Percentiles rank a stretch among this genome's conserved stretches.
Evolutionary conservation across 192 early-diverging fungal species (phyloP).

Genomic region (Geranomyces michiganensis): DNA sequence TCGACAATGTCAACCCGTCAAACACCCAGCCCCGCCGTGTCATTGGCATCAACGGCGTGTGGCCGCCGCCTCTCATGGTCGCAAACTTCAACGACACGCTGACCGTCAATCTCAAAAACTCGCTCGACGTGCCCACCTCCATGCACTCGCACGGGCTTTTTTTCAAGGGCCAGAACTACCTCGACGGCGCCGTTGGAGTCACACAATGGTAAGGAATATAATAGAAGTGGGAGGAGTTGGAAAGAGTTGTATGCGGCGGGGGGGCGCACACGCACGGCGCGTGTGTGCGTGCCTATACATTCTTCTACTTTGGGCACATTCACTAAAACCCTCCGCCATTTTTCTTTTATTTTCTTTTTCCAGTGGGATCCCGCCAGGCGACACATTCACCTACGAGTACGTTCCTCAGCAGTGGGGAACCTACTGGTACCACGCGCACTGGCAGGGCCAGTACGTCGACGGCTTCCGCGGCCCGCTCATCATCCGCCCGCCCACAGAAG

Average conservation of each 20-base stretch:
- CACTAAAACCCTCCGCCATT: neutral
- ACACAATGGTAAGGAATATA: slow-evolving; percentile 15
- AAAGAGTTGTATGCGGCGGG: too few relatives aligned
- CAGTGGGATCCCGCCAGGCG: slow-evolving; percentile 41
- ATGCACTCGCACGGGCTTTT: slow-evolving; percentile 73
- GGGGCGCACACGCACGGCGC: too few relatives aligned
- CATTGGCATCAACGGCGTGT: slow-evolving; percentile 48
- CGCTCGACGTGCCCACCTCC: slow-evolving; percentile 36
- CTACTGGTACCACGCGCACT: slow-evolving; percentile 73
- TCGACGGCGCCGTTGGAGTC: slow-evolving; percentile 63
- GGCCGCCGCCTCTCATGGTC: slow-evolving; percentile 37
- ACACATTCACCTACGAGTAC: slow-evolving; percentile 69
- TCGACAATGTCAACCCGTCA: slow-evolving; percentile 53
- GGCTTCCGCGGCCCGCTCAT: slow-evolving; percentile 62
- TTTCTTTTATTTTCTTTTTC: too few relatives aligned
- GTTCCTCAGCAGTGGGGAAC: slow-evolving; percentile 73
- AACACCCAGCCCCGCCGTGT: slow-evolving; percentile 50
- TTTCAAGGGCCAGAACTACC: slow-evolving; percentile 71
- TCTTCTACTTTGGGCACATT: neutral
- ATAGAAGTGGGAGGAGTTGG: slow-evolving; percentile 65
- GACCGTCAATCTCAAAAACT: slow-evolving; percentile 34
- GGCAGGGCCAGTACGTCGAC: slow-evolving; percentile 71
- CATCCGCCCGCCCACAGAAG: slow-evolving; percentile 8
- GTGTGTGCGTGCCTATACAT: too few relatives aligned
- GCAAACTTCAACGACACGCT: slow-evolving; percentile 13